Evolutionary conservation across 495 filamentous ascomycete species (phyloP), one percentile per base, ranked within the genome.

Genomic region (Hypoxylon rickii): DNA sequence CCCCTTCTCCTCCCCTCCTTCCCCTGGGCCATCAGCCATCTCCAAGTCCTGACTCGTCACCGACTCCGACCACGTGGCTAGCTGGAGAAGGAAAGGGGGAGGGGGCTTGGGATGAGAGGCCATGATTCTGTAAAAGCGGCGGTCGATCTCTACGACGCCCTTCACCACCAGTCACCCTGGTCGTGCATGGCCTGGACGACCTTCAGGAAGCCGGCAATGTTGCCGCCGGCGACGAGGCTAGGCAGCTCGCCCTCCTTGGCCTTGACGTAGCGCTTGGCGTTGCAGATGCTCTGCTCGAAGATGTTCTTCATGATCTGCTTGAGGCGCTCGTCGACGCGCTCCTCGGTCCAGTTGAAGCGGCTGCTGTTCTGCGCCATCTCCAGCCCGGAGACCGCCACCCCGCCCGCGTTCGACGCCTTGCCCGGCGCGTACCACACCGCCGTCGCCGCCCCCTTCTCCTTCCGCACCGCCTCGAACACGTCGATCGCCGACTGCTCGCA

Each of bases 291-390:
- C 77, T 90, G 89, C 76, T 89, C 81, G 83, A 97, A 98, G 77
- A 89, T 93, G 48, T 80, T 78, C 77, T 92, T 84, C 94, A 98
- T 98, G 75, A 97, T 98, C 56, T 73, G 77, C 80, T 93, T 95
- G 58, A 98, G 86, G 70, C 89, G 89, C 68, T 83, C 80, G 75
- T 98, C 94, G 53, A 98, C 94, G 78, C 94, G 87, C 78, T 97
- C 89, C 18, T 76, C 51, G 38, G 89, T 89, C 94, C 94, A 98
- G 63, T 71, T 79, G 51, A 96, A 77, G 26, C 93, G 87, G 69
- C 85, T 77, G 51, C 86, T 90, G 82, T 98, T 98, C 85, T 98
- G 94, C 19, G 93, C 92, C 94, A 98, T 98, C 82, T 98, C 94
- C 33, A 98, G 87, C 61, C 94, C 94, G 17, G 92, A 96, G 13